Evolutionary conservation across 164 flowering plant species (phyloP).

Genomic region (Umbilicus rupestris): DNA sequence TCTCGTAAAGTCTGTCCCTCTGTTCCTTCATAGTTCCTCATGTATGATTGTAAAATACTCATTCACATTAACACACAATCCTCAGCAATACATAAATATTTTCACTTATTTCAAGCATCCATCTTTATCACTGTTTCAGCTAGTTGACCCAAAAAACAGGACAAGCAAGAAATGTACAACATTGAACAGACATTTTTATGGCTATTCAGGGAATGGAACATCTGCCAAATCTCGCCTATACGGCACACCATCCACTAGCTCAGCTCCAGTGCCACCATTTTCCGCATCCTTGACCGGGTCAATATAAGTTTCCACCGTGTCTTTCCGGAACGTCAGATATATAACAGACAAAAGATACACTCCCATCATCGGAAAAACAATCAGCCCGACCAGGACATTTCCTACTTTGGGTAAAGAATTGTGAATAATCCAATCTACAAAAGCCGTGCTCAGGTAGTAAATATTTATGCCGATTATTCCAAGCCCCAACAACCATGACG

Average conservation of each 20-base stretch:
- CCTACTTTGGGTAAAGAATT: constrained; percentile 49
- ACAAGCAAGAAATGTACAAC: too few relatives aligned
- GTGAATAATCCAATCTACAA: constrained; percentile 65
- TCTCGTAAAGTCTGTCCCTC: not conserved
- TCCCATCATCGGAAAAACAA: constrained; percentile 75
- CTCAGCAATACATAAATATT: too few relatives aligned
- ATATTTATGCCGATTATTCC: constrained; percentile 74
- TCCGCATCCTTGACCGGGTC: constrained; percentile 40
- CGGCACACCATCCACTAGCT: constrained; percentile 20
- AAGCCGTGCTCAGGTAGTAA: constrained; percentile 62
- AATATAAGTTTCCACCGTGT: constrained; percentile 44
- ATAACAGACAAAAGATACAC: constrained; percentile 45
- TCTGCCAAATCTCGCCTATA: constrained; percentile 65
- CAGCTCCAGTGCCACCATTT: constrained; percentile 18
- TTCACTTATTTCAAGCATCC: too few relatives aligned
- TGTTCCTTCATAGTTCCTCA: not conserved
- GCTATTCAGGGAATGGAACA: constrained; percentile 44
- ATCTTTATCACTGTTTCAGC: too few relatives aligned
- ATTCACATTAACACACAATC: too few relatives aligned
- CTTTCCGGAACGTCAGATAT: constrained; percentile 65
- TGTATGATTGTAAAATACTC: not conserved
- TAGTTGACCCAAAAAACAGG: too few relatives aligned
- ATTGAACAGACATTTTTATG: too few relatives aligned
- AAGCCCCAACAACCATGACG: constrained; percentile 65
- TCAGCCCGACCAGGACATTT: constrained; percentile 61